Evolutionary conservation across 2,329 filamentous ascomycete genomes (phyloP), one percentile per base, ranked within the genome.

Genomic region (Ceratocystis harringtonii): DNA sequence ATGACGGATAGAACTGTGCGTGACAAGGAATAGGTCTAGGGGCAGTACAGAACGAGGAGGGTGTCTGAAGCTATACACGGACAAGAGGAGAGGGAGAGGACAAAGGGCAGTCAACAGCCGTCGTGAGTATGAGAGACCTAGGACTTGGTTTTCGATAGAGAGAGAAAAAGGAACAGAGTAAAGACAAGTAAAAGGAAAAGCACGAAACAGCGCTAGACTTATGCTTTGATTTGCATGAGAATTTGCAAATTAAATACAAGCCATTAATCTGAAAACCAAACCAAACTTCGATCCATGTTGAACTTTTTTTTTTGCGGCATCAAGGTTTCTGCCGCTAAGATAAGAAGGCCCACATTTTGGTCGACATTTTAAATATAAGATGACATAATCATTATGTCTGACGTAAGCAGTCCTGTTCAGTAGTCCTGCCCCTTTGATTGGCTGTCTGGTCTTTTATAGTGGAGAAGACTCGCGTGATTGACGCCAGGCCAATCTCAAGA

Each of bases 1-100:
- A 89, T 90, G 45, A 25, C 44, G 48, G 36, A 19, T 41, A 17
- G 15, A 57, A 28, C n/a, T 28, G 22, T 15, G 28, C 57, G 19
- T n/a, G 5, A 44, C 30, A 30, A 62, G 44, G n/a, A 41, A 41
- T 15, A 5, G 36, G 36, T 15, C 36, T 41, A 41, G 10, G 10
- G 22, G 57, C 52, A 64, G 45, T 8, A 19, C 36, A n/a, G 28
- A 5, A 22, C 25, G 43, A 48, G 5, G 36, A 60, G 36, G 22
- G 28, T 3, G 22, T 22, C 43, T 22, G 19, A 19, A 22, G 58
- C 64, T 25, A 25, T n/a, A 43, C 25, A 44, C 48, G 12, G n/a
- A 43, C 41, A 57, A 61, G n/a, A 36, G 15, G n/a, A 32, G 22
- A 25, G 22, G 22, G 22, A 41, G 36, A 41, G 36, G 36, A 41